Base-by-base conservation (phyloP, 441 rosid species). In the Erodium chrysanthum region DNA sequence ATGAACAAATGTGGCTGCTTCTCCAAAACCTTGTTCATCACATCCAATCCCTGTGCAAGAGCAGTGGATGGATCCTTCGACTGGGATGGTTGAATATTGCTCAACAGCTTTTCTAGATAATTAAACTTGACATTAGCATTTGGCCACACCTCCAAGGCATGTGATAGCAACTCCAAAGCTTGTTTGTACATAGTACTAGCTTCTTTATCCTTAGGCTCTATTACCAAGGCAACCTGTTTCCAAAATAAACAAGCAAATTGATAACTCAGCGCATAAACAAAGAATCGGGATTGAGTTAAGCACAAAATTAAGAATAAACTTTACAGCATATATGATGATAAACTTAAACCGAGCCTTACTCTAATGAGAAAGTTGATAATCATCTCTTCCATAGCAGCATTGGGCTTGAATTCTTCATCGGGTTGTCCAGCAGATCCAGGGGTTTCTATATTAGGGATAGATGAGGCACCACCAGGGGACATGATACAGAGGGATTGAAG, bases 341-440 rank as follows among this genome's bases (percentile, higher is more conserved):
- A 61, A 72, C 23, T 62, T 52, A 73, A 72, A 75, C 65, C 69
- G 76, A 69, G 69, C 50, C 97, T 88, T 78, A 95, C 99, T 72
- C 97, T 78, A 79, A 95, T 91, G 35, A 95, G 95, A 78, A 95
- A 95, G 79, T 88, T 95, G 79, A 95, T 95, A 65, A 95, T 90
- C 90, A 92, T 84, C 81, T 95, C 99, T 79, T 95, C 99, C 99
- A 95, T 95, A 61, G 99, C 99, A 74, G 98, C 97, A 84, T 95
- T 95, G 37, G 98, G 99, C 81, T 95, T 95, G 82, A 95, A 95
- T 77, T 91, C 99, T 77, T 92, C 99, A 76, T 95, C 99, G 54
- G 93, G 93, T 78, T 92, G 99, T 72, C 88, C 85, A 79, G 90
- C 84, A 77, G 98, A 83, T 75, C 98, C 98, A 27, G 98, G 98